Evolutionary conservation across 1,284 basidiomycete genomes (phyloP).

Genomic region (Microbotryum violaceum): DNA sequence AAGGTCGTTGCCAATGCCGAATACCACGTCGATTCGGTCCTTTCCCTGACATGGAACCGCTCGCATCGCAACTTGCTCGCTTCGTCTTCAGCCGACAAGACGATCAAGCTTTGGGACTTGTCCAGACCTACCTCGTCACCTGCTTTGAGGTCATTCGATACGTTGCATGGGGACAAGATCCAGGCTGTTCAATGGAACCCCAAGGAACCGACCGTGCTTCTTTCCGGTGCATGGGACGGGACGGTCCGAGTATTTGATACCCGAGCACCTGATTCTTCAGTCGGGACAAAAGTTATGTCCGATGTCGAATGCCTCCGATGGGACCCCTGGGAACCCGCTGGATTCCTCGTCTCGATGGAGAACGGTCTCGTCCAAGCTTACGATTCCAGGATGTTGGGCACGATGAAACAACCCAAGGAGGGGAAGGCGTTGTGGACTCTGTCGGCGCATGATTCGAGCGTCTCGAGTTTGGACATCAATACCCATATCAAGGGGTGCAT

Average conservation of each 20-base stretch:
- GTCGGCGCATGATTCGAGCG: slow-evolving; percentile 88
- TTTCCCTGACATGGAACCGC: slow-evolving; percentile 86
- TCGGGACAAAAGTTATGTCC: slow-evolving; percentile 56
- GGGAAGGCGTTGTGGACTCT: slow-evolving; percentile 68
- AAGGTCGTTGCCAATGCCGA: slow-evolving; percentile 50
- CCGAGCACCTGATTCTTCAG: slow-evolving; percentile 59
- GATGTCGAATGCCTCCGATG: slow-evolving; percentile 91
- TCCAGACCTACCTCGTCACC: slow-evolving; percentile 49
- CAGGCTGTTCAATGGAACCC: slow-evolving; percentile 95
- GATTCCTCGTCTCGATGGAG: slow-evolving; percentile 88
- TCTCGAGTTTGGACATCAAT: slow-evolving; percentile 84
- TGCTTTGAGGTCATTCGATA: slow-evolving; percentile 71
- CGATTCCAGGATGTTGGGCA: slow-evolving; percentile 73
- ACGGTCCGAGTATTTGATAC: slow-evolving; percentile 90
- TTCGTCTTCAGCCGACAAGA: slow-evolving; percentile 85
- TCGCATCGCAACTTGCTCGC: slow-evolving; percentile 82
- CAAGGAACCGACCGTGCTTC: slow-evolving; percentile 72
- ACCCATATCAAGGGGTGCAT: slow-evolving; percentile 85
- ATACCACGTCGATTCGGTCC: slow-evolving; percentile 89
- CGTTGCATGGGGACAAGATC: slow-evolving; percentile 89
- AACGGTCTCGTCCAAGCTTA: slow-evolving; percentile 87
- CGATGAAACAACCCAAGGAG: slow-evolving; percentile 42
- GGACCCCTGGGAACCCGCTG: slow-evolving; percentile 86
- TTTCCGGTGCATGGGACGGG: slow-evolving; percentile 90
- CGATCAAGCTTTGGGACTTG: slow-evolving; percentile 97